Conservation (phyloP, 73 alveolate species). For the Paramecium primaurelia region DNA sequence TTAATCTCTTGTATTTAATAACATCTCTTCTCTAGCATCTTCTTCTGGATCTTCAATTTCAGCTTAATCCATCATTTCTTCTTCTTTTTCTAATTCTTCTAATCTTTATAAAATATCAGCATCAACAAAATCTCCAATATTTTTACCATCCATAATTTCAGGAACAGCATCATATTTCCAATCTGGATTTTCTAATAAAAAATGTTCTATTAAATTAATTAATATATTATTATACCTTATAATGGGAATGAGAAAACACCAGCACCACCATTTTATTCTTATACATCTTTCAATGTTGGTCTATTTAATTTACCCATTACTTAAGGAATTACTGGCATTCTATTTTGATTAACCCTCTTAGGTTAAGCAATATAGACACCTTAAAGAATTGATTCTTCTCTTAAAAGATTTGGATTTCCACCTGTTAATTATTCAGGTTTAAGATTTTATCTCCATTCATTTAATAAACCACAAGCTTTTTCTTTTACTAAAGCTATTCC, state of each 20-base stretch:
- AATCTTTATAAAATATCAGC: conserved; percentile 92
- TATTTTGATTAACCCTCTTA: conserved; percentile 63
- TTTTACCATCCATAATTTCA: conserved; percentile 98
- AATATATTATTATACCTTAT: not conserved
- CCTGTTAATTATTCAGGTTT: conserved; percentile 77
- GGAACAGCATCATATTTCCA: conserved; percentile 99
- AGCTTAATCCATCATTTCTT: conserved; percentile 81
- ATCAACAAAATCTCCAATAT: conserved; percentile 98
- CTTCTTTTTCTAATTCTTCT: conserved; percentile 97
- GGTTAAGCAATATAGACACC: conserved; percentile 93
- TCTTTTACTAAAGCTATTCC: conserved; percentile 88
- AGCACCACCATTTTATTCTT: conserved; percentile 96
- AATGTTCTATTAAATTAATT: conserved; percentile 50
- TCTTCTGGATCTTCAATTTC: conserved; percentile 71
- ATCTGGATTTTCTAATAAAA: conserved; percentile 87
- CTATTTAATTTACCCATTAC: conserved; percentile 74
- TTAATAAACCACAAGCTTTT: conserved; percentile 90
- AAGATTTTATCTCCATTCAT: conserved; percentile 82
- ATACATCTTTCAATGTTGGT: conserved; percentile 80
- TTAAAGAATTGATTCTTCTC: conserved; percentile 80
- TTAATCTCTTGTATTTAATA: conserved; percentile 57
- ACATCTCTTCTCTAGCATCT: conserved; percentile 52
- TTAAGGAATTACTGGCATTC: conserved; percentile 79
- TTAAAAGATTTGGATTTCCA: conserved; percentile 64
- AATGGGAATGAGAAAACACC: conserved; percentile 91